Evolutionary conservation across 352 stramenopile species (phyloP), one percentile per base, ranked within the genome.

Genomic region (Globisporangium iwayamae): DNA sequence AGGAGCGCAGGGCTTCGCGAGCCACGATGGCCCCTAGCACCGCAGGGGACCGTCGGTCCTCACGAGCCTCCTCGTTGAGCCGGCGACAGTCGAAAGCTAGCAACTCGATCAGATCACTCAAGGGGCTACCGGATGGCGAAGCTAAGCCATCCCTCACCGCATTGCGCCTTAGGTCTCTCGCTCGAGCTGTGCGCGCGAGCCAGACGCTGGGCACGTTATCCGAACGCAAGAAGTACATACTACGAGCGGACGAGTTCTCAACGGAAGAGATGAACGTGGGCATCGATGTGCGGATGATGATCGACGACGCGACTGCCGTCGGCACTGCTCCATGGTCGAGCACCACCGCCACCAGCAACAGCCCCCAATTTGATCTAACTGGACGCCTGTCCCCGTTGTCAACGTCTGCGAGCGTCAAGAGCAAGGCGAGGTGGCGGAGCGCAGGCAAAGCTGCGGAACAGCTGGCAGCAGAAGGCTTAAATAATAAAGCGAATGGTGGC

Each of bases 141-240:
- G 16, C 59, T 0, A 75, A 70, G 28, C 65, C 78, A 1, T 90
- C 83, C 0, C 61, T 66, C 0, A 90, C 79, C 1, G 78, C 74
- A 1, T 55, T 73, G 39, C 63, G 79, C 0, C 64, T 91, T 14
- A 65, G 65, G 28, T 79, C 83, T 10, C 58, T 91, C 1, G 80
- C 79, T 0, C 78, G 75, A 22, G 81, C 77, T 2, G 74, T 91
- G 4, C 75, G 79, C 8, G 83, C 83, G 4, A 77, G 70, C 16
- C 80, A 90, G 30, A 71, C 69, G 11, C 68, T 91, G 2, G 79
- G 77, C 2, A 73, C 73, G 0, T 65, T 79, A 20, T 45, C 43
- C 10, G 57, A 54, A 20, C 57, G 64, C 38, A 65, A 47, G 20
- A 86, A 85, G 36, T 90, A 87, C 55, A 30, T 77, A 2, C 53